These are phyloP conservation scores for Chrysosporium keratinophilum DNA, from an alignment of 2,329 filamentous ascomycete genomes.

Conservation along the genomic window DNA sequence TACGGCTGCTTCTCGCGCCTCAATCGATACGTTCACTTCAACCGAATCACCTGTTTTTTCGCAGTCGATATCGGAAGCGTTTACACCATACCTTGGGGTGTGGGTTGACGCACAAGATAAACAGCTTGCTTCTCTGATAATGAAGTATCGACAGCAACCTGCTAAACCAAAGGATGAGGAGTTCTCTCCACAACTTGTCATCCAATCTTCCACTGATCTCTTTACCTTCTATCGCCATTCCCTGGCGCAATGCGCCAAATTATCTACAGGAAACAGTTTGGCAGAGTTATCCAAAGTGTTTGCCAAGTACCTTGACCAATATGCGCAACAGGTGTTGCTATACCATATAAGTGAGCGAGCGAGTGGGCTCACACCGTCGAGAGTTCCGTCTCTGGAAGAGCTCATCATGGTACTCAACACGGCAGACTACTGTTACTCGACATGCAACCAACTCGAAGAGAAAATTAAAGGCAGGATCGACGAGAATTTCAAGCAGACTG, in stretches of 20 bases:
- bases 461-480: conserved; percentile 89
- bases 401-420: conserved; percentile 84
- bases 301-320: conserved; percentile 88
- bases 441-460: conserved; percentile 85
- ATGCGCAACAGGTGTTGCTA: conserved; percentile 83
- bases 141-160: conserved; percentile 74
- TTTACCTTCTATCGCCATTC: conserved; percentile 96
- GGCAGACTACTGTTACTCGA: conserved; percentile 92
- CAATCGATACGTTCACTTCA: conserved; percentile 81
- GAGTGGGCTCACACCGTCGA: conserved; percentile 45
- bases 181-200: conserved; percentile 80
- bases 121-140: conserved; percentile 71
- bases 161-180: conserved; percentile 77
- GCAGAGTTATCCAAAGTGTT: conserved; percentile 76
- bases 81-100: conserved; percentile 90
- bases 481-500: conserved; percentile 58
- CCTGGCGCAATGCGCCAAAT: conserved; percentile 85
- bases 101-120: conserved; percentile 97
- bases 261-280: conserved; percentile 80
- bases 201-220: conserved; percentile 86
- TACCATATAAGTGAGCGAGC: conserved; percentile 55
- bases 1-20: conserved; percentile 57
- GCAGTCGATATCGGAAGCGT: conserved; percentile 87
- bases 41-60: conserved; percentile 69
- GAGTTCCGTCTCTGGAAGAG: conserved; percentile 53